Conservation (phyloP, 805 yeast genomes). For the Candida chilensis region DNA sequence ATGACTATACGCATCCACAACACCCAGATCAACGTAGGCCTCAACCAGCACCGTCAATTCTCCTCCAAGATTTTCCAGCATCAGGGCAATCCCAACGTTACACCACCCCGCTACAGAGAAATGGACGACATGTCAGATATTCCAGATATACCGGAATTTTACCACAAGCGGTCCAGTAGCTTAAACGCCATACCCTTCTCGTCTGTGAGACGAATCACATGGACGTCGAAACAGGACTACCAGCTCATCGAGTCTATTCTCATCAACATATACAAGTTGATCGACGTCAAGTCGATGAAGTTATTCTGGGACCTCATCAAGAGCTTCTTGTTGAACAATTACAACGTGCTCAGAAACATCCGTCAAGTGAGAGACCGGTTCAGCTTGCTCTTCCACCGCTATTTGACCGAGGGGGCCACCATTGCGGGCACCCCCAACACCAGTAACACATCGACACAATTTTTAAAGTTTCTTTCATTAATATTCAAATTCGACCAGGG, state of each 20-base stretch:
- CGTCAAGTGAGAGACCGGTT: neutral
- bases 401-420: neutral
- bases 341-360: neutral
- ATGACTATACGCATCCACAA: no score
- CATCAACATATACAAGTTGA: neutral
- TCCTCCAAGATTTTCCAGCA: no score
- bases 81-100: no score
- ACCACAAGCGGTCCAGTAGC: no score
- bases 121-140: no score
- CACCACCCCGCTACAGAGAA: no score
- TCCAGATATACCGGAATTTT: no score
- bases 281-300: conserved; percentile 1
- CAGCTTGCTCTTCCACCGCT: neutral
- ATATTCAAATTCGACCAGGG: conserved; percentile 1
- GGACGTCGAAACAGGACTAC: conserved; percentile 1
- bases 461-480: neutral
- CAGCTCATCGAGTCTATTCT: neutral
- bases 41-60: no score
- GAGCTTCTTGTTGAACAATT: neutral
- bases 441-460: neutral
- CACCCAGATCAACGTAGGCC: no score
- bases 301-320: neutral
- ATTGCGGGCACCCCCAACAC: neutral
- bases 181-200: no score
- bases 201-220: conserved; percentile 1